Conservation (phyloP, 352 stramenopile species). For the Phytophthora rubi region DNA sequence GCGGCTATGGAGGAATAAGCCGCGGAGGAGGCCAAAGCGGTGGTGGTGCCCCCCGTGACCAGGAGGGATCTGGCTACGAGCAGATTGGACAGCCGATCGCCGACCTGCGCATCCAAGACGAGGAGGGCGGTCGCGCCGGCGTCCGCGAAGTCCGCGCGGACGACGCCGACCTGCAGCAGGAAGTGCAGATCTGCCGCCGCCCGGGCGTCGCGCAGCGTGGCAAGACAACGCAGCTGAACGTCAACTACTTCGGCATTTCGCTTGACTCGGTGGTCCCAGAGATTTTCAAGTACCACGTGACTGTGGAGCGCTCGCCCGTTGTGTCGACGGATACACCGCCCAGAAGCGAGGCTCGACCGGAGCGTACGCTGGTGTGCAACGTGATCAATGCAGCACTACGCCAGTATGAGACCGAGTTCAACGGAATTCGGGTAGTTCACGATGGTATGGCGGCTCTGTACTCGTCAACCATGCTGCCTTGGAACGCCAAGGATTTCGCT, state of each 20-base stretch:
- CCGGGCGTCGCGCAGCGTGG: conserved; percentile 39
- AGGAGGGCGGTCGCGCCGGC: conserved; percentile 44
- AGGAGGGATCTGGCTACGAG: conserved; percentile 54
- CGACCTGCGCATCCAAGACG: conserved; percentile 49
- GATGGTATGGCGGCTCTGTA: conserved; percentile 63
- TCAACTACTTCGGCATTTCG: conserved; percentile 70
- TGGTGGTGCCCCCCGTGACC: conserved; percentile 25
- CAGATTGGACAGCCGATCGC: conserved; percentile 49
- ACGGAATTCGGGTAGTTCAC: conserved; percentile 52
- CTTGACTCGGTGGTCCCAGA: conserved; percentile 46
- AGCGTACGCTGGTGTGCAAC: conserved; percentile 47
- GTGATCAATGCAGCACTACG: conserved; percentile 59
- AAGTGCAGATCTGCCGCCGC: conserved; percentile 49
- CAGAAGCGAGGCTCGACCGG: conserved; percentile 19
- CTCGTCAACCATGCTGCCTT: conserved; percentile 43
- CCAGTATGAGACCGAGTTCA: conserved; percentile 51
- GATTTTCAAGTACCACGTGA: conserved; percentile 76
- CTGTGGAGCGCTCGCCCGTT: conserved; percentile 46
- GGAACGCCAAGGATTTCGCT: conserved; percentile 51
- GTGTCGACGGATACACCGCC: conserved; percentile 17
- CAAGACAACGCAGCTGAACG: conserved; percentile 42
- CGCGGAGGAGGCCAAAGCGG: conserved; percentile 8
- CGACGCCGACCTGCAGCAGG: conserved; percentile 41
- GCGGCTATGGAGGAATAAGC: conserved; percentile 18
- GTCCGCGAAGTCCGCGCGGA: conserved; percentile 36